phyloP scores from a whole-genome alignment of 148 eudicot species.

The Amaranthus hypochondriacus region DNA sequence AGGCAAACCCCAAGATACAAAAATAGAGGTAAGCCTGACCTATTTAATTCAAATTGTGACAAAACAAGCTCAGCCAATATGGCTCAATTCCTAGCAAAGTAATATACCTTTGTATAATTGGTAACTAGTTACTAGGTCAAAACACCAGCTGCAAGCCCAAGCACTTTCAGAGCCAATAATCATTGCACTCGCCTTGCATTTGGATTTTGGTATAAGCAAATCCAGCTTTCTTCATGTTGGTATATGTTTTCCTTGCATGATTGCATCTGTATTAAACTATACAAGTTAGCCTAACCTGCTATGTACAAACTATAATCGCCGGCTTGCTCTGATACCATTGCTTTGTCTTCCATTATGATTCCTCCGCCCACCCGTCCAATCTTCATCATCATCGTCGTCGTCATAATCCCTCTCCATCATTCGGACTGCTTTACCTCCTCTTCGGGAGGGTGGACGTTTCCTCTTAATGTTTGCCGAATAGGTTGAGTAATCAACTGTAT shows the following conservation, averaged over 20 bases:
- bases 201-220: background rate
- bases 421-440: conserved; percentile 50
- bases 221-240: background rate
- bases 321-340: conserved; percentile 35
- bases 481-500: conserved; percentile 83
- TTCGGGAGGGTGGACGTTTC: conserved; percentile 66
- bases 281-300: conserved; percentile 73
- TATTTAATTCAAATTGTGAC: background rate
- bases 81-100: background rate
- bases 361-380: conserved; percentile 42
- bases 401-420: conserved; percentile 32
- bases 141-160: background rate
- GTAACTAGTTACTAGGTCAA: background rate
- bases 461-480: conserved; percentile 87
- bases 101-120: background rate
- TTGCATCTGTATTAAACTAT: conserved; percentile 40
- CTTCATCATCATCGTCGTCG: conserved; percentile 49
- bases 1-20: conserved; percentile 14
- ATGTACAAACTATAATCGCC: conserved; percentile 61
- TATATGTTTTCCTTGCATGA: conserved; percentile 11
- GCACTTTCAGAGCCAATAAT: background rate
- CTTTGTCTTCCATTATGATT: conserved; percentile 43
- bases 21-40: background rate
- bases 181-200: conserved; percentile 1
- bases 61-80: conserved; percentile 1